A percentile compares a stretch with the other conserved stretches of the same genome.
Conservation (phyloP, 1,139 yeast species). For the Hyphopichia khmerensis region DNA sequence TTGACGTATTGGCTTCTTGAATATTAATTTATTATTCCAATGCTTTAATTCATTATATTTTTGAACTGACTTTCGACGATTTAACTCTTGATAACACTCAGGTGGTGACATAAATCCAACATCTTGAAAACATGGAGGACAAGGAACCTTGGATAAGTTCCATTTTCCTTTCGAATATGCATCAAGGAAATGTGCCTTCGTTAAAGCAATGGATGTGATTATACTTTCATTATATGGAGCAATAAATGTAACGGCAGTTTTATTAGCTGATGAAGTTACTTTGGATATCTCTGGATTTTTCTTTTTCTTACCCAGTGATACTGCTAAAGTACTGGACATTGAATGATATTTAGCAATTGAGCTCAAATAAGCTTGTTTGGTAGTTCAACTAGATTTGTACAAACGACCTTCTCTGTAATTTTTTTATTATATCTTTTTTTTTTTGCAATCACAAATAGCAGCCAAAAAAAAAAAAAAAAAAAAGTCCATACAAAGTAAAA, state of each 20-base stretch:
- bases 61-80: constrained; percentile 43
- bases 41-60: constrained; percentile 40
- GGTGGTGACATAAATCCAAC: constrained; percentile 61
- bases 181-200: constrained; percentile 62
- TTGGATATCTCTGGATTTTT: background rate
- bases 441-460: background rate
- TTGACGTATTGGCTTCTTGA: constrained; percentile 36
- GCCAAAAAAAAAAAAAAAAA: background rate
- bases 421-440: too few relatives aligned
- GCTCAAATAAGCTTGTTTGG: too few relatives aligned
- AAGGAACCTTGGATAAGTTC: constrained; percentile 55
- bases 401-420: too few relatives aligned
- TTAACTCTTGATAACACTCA: constrained; percentile 45
- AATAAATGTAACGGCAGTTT: constrained; percentile 1
- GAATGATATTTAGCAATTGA: too few relatives aligned
- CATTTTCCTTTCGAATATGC: constrained; percentile 58
- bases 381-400: too few relatives aligned
- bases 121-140: constrained; percentile 53
- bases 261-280: background rate
- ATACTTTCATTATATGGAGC: constrained; percentile 21
- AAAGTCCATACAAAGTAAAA: too few relatives aligned
- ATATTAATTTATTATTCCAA: constrained; percentile 48
- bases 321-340: background rate
- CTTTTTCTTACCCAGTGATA: background rate
- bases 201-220: constrained; percentile 34